Percentiles rank a stretch among this genome's conserved stretches.
These are phyloP conservation scores for Sporothrix curviconia DNA, from an alignment of 2,329 filamentous ascomycete genomes.

Conservation along the genomic window DNA sequence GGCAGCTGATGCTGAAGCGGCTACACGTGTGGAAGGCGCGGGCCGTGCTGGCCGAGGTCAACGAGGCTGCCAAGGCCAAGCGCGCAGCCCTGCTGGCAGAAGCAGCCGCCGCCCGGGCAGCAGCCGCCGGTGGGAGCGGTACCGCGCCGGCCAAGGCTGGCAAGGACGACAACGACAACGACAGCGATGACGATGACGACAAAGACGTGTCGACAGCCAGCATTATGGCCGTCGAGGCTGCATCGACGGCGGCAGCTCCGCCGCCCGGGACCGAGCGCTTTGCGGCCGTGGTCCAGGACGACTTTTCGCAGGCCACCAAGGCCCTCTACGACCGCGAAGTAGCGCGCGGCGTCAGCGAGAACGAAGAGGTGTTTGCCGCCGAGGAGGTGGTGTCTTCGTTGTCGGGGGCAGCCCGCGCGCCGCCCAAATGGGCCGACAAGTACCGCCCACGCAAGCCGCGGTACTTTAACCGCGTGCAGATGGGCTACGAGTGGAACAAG, in stretches of 20 bases:
- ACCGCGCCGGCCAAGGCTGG: no score
- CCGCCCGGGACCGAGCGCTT: slow-evolving; percentile 61
- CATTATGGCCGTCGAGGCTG: background rate
- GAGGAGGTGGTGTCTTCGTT: slow-evolving; percentile 80
- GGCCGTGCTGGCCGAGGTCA: slow-evolving; percentile 72
- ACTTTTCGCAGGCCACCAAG: slow-evolving; percentile 80
- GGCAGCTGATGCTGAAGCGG: slow-evolving; percentile 84
- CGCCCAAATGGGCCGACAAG: slow-evolving; percentile 75
- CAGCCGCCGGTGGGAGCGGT: background rate
- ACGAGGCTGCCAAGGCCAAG: slow-evolving; percentile 65
- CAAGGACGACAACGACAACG: background rate
- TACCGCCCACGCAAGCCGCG: slow-evolving; percentile 85
- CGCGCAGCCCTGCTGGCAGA: slow-evolving; percentile 61
- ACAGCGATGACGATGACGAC: background rate
- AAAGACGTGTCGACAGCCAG: background rate
- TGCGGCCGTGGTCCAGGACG: slow-evolving; percentile 61
- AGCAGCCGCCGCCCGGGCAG: slow-evolving; percentile 19
- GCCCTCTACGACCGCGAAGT: slow-evolving; percentile 89
- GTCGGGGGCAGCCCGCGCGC: slow-evolving; percentile 46
- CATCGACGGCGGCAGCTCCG: slow-evolving; percentile 20
- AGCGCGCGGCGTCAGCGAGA: slow-evolving; percentile 81
- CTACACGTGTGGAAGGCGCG: slow-evolving; percentile 87
- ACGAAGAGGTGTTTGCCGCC: slow-evolving; percentile 90
- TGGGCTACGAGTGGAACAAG: slow-evolving; percentile 99
- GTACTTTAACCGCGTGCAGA: slow-evolving; percentile 97